Evolutionary conservation across 2,329 filamentous ascomycete genomes (phyloP).

Genomic region (Phaeosphaeria sp.): DNA sequence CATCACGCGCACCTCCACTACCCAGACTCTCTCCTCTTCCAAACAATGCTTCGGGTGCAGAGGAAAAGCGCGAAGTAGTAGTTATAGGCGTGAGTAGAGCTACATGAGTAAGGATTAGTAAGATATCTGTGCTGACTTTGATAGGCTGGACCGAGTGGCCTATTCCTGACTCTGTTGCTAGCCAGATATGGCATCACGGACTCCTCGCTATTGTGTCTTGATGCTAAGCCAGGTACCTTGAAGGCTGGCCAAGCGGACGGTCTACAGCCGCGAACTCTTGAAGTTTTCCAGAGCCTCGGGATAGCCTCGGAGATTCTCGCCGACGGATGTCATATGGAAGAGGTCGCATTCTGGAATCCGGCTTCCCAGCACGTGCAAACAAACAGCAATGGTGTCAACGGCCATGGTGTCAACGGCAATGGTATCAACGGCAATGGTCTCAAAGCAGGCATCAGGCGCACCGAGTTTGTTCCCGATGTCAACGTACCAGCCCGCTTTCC

Average conservation of each 20-base stretch:
- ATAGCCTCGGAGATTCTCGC: neutral
- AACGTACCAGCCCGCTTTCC: neutral
- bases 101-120: too few species aligned
- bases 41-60: neutral
- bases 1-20: neutral
- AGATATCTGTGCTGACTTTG: neutral
- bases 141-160: neutral
- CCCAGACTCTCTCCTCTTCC: neutral
- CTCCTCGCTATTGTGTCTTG: neutral
- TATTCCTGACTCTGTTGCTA: neutral
- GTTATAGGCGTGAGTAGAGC: neutral
- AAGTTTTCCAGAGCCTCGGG: neutral
- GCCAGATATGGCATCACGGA: neutral
- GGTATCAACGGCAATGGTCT: neutral
- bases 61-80: neutral
- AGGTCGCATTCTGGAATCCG: neutral
- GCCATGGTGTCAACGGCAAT: neutral
- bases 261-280: neutral
- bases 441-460: neutral
- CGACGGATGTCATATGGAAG: neutral
- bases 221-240: neutral
- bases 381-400: neutral
- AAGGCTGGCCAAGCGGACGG: neutral
- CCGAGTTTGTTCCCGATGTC: neutral
- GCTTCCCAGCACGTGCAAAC: neutral